Percentiles rank a stretch among this genome's conserved stretches.
Conservation (phyloP, 2,329 filamentous ascomycete species). For the Cladorrhinum sp. region DNA sequence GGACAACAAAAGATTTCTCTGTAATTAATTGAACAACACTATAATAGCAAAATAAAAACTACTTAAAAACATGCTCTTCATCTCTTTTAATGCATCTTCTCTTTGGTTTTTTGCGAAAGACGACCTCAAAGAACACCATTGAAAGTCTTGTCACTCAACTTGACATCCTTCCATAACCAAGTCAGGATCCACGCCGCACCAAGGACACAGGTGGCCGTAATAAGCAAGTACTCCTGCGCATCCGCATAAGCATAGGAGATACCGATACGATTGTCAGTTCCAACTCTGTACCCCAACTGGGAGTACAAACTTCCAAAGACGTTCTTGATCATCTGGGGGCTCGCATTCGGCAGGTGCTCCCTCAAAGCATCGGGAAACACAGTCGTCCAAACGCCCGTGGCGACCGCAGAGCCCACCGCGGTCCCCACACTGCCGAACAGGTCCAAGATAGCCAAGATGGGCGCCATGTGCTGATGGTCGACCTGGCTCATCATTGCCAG, state of each 20-base stretch:
- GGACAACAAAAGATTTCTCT: background rate
- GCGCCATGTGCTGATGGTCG: constrained; percentile 44
- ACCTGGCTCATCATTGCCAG: constrained; percentile 51
- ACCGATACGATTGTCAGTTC: constrained; percentile 32
- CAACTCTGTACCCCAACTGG: constrained; percentile 36
- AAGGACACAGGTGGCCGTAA: constrained; percentile 24
- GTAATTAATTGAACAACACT: background rate
- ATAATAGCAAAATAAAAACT: background rate
- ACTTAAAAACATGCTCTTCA: background rate
- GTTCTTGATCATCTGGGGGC: constrained; percentile 30
- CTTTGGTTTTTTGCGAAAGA: background rate
- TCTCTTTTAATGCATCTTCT: background rate
- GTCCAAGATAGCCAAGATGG: constrained; percentile 37
- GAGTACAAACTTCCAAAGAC: constrained; percentile 35
- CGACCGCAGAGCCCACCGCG: constrained; percentile 36
- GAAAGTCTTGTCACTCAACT: constrained; percentile 34
- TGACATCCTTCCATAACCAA: constrained; percentile 33
- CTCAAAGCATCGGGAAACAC: constrained; percentile 24
- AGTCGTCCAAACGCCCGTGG: constrained; percentile 40
- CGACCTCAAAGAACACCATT: background rate
- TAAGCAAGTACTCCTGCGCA: constrained; percentile 38
- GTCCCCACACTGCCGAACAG: constrained; percentile 36
- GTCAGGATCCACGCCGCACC: constrained; percentile 32
- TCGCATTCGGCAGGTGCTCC: constrained; percentile 28
- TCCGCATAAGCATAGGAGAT: constrained; percentile 36